Evolutionary conservation across 192 early-diverging fungal genomes (phyloP).

Genomic region (Coemansia interrupta): DNA sequence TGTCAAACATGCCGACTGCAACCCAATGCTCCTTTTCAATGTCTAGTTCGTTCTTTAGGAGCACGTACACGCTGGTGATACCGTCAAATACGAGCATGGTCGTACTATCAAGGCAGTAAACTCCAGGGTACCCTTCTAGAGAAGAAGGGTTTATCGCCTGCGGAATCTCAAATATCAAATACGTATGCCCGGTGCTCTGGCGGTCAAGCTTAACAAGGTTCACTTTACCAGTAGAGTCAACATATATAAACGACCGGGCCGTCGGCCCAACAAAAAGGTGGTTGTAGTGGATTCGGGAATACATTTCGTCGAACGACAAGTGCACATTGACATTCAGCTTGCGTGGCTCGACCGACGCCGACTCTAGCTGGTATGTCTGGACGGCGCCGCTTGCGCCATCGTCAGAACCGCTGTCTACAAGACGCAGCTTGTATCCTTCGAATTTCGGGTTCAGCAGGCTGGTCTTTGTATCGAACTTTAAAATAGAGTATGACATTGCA

Average conservation of each 20-base stretch:
- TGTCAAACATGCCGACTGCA: conserved; percentile 19
- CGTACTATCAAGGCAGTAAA: conserved; percentile 9
- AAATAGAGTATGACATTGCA: conserved; percentile 28
- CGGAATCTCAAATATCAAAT: conserved; percentile 30
- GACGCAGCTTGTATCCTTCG: conserved; percentile 69
- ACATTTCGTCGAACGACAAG: conserved; percentile 64
- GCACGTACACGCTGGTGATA: conserved; percentile 24
- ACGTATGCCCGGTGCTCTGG: conserved; percentile 1
- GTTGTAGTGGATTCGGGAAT: conserved; percentile 62
- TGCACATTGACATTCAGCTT: conserved; percentile 48
- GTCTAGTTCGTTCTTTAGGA: background rate
- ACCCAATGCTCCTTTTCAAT: conserved; percentile 12
- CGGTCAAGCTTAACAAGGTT: conserved; percentile 17
- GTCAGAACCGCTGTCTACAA: conserved; percentile 44
- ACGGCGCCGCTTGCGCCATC: conserved; percentile 10
- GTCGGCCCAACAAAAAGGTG: conserved; percentile 60
- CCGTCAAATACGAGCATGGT: conserved; percentile 41
- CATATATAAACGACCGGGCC: conserved; percentile 22
- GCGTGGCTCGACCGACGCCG: conserved; percentile 20
- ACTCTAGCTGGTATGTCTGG: conserved; percentile 2
- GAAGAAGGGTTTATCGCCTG: conserved; percentile 9
- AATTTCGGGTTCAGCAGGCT: conserved; percentile 60
- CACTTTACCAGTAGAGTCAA: conserved; percentile 15
- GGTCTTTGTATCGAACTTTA: conserved; percentile 43
- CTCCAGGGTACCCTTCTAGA: conserved; percentile 31